Percentiles rank a stretch among this genome's conserved stretches.
Evolutionary conservation across 2,329 filamentous ascomycete species (phyloP).

Genomic region (Rugonectria rugulosa): DNA sequence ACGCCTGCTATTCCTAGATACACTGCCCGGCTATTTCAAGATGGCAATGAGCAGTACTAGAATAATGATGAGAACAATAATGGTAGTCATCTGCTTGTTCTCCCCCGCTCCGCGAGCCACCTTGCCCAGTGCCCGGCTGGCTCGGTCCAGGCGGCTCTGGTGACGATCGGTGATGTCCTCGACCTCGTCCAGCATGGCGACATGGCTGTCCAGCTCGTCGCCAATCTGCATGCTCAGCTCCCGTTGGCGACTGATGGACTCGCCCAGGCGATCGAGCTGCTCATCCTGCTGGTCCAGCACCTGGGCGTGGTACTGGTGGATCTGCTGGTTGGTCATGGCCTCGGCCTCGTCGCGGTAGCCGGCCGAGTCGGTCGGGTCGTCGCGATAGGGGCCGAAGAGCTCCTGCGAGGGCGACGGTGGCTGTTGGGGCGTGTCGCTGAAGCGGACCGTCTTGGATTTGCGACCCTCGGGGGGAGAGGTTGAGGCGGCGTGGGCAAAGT

Average conservation of each 20-base stretch:
- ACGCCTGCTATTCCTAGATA: constrained; percentile 24
- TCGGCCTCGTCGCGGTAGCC: constrained; percentile 68
- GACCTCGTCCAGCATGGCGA: constrained; percentile 87
- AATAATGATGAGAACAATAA: constrained; percentile 83
- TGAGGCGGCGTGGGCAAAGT: constrained; percentile 71
- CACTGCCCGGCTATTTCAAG: constrained; percentile 64
- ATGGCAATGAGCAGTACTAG: constrained; percentile 84
- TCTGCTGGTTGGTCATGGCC: constrained; percentile 78
- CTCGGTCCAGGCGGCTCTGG: constrained; percentile 76
- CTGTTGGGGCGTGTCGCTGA: constrained; percentile 69
- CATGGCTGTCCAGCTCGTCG: constrained; percentile 91
- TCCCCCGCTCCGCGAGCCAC: constrained; percentile 80
- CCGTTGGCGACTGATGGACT: constrained; percentile 85
- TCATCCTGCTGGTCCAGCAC: constrained; percentile 91
- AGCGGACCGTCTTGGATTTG: constrained; percentile 80
- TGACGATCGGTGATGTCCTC: constrained; percentile 86
- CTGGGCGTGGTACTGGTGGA: constrained; percentile 83
- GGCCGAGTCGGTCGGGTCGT: constrained; percentile 66
- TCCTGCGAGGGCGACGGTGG: constrained; percentile 46
- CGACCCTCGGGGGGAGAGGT: constrained; percentile 39
- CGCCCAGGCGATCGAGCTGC: constrained; percentile 88
- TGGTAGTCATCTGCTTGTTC: constrained; percentile 85
- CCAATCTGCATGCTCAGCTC: constrained; percentile 96
- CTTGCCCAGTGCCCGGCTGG: constrained; percentile 73
- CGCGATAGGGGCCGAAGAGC: constrained; percentile 69